Conservation (phyloP, 306 rosid genomes). For the Citrullus amarus region DNA sequence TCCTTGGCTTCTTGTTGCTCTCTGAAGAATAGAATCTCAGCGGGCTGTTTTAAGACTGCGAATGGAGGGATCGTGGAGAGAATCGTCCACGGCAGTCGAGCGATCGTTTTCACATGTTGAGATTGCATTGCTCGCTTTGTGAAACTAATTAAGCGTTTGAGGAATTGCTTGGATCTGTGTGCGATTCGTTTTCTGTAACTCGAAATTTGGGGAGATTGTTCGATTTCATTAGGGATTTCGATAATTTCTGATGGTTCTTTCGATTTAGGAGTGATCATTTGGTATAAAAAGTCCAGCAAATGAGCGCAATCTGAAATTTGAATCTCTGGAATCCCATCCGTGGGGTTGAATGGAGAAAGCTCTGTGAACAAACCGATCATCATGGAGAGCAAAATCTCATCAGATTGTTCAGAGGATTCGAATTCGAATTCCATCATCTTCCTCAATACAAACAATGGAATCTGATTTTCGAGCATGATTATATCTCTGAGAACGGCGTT, state of each 20-base stretch:
- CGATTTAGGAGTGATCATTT: conserved; percentile 34
- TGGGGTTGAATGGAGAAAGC: conserved; percentile 52
- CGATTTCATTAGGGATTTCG: conserved; percentile 16
- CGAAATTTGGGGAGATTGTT: conserved; percentile 4
- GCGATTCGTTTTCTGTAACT: conserved; percentile 20
- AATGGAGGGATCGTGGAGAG: conserved; percentile 41
- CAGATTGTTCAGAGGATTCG: conserved; percentile 29
- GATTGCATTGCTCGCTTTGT: conserved; percentile 34
- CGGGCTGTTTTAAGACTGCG: conserved; percentile 26
- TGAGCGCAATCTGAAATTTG: conserved; percentile 34
- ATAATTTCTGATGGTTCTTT: conserved; percentile 16
- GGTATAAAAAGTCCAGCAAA: conserved; percentile 51
- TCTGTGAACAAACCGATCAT: conserved; percentile 41
- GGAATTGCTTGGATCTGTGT: conserved; percentile 21
- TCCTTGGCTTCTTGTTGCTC: conserved; percentile 14
- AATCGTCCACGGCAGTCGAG: conserved; percentile 52
- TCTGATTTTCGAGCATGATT: conserved; percentile 74
- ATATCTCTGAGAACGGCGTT: conserved; percentile 58
- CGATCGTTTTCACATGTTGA: conserved; percentile 32
- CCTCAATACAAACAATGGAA: conserved; percentile 53
- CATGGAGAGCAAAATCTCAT: conserved; percentile 40
- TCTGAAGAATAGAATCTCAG: conserved; percentile 21
- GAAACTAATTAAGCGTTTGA: conserved; percentile 29
- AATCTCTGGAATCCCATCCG: conserved; percentile 23
- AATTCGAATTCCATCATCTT: conserved; percentile 38